Conservation (phyloP, 441 rosid genomes). For the Pelargonium cotyledonis region DNA sequence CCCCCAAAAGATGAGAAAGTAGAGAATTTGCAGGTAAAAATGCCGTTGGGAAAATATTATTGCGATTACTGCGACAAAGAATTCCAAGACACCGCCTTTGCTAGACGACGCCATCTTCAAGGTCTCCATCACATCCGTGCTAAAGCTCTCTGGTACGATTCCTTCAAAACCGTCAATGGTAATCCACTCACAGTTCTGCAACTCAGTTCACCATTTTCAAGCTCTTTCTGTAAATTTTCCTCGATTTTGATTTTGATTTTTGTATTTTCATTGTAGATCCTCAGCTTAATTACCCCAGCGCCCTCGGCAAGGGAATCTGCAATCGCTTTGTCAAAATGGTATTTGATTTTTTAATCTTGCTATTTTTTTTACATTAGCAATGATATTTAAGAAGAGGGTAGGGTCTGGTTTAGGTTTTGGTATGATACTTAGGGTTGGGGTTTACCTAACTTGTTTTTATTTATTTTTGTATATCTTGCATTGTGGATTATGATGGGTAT, state of each 20-base stretch:
- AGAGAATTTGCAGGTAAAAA: background rate
- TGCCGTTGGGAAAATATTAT: conserved; percentile 43
- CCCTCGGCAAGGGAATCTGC: conserved; percentile 44
- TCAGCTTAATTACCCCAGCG: conserved; percentile 22
- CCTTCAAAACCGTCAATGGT: conserved; percentile 25
- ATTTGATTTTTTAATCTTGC: background rate
- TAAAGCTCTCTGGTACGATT: conserved; percentile 66
- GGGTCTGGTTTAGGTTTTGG: background rate
- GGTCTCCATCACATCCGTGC: conserved; percentile 75
- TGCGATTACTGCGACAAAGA: conserved; percentile 81
- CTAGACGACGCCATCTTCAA: conserved; percentile 79
- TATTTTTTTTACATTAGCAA: too few relatives aligned
- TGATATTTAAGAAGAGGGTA: background rate
- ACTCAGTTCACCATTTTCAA: background rate
- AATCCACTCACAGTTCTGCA: background rate
- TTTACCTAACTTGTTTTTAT: background rate
- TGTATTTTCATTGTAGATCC: conserved; percentile 24
- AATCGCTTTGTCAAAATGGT: conserved; percentile 59
- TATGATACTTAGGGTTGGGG: background rate
- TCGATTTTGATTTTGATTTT: background rate
- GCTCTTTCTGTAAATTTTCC: background rate
- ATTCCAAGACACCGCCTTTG: conserved; percentile 69
- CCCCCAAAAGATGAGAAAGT: too few relatives aligned
- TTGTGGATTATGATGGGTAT: background rate
- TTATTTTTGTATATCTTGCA: background rate